Base-by-base conservation (phyloP, 139 green algal genomes). In the Chlamydomonas applanata region DNA sequence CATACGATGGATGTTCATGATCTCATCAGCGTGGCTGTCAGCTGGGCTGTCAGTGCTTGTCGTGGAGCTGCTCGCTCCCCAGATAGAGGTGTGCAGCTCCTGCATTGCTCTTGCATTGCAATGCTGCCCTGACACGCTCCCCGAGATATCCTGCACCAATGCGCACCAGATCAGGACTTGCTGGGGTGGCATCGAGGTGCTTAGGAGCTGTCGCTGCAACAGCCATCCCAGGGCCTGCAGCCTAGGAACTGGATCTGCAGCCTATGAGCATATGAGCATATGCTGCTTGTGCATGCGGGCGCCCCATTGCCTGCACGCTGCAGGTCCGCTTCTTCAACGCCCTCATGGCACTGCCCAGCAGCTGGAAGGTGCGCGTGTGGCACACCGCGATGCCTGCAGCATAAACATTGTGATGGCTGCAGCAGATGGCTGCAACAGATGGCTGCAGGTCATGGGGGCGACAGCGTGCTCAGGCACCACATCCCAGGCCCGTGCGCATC, bases 1-100 rank as follows among this genome's bases (percentile, higher is more conserved):
- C 11, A 14, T 66, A 4, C 59, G 59, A 27, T 66, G 59, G 59
- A 22, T 66, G n/a, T 66, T 66, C 59, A 22, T 66, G 59, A n/a
- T 66, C 20, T 20, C 59, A 27, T 34, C 59, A 35, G 25, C 7
- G 4, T n/a, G 59, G 25, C 59, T 66, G 25, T 4, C n/a, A 34
- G 59, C 59, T 35, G 59, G 59, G 59, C 25, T 66, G 11, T n/a
- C 59, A 17, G 59, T 66, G 59, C 25, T 66, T 20, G 3, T 35
- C n/a, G 59, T 66, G 59, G 59, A 66, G n/a, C 24, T 66, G 25
- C 4, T 66, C n/a, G 25, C 11, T 3, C 59, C 59, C 4, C 25
- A 44, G 4, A 36, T 66, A 16, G 59, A 66, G 59, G 59, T 66
- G 59, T 3, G 59, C 27, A 3, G 3, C 7, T 17, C 59, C 4